A percentile compares a stretch with the other conserved stretches of the same genome.
Evolutionary conservation across 2,329 filamentous ascomycete species (phyloP).

Genomic region (Monosporascus cannonballus): DNA sequence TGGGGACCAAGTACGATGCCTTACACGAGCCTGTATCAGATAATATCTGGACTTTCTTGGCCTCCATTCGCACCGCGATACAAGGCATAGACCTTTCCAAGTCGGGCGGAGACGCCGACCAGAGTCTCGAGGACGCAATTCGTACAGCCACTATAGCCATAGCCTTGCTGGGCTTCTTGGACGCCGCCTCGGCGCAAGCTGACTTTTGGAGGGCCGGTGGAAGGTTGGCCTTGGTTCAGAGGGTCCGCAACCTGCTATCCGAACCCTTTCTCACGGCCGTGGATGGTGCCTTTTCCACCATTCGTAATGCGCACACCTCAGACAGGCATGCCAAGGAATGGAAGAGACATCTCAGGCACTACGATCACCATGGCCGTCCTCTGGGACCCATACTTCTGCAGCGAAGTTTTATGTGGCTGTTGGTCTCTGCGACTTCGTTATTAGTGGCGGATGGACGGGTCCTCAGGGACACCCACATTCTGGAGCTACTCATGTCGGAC

Average conservation of each 20-base stretch:
- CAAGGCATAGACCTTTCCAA: slow-evolving; percentile 47
- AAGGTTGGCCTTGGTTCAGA: slow-evolving; percentile 65
- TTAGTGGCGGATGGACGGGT: slow-evolving; percentile 58
- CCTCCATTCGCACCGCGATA: slow-evolving; percentile 60
- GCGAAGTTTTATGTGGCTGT: slow-evolving; percentile 78
- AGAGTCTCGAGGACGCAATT: slow-evolving; percentile 60
- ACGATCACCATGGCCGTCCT: slow-evolving; percentile 71
- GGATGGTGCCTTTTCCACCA: slow-evolving; percentile 84
- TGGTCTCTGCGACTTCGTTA: slow-evolving; percentile 72
- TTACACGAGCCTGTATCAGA: slow-evolving; percentile 61
- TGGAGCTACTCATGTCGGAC: slow-evolving; percentile 66
- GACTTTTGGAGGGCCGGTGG: slow-evolving; percentile 77
- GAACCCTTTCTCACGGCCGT: slow-evolving; percentile 80
- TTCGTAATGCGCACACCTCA: slow-evolving; percentile 69
- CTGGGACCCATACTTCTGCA: slow-evolving; percentile 89
- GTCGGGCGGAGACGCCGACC: slow-evolving; percentile 49
- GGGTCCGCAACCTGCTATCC: slow-evolving; percentile 67
- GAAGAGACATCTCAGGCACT: slow-evolving; percentile 80
- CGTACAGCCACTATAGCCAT: slow-evolving; percentile 71
- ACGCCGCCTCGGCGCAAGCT: slow-evolving; percentile 71
- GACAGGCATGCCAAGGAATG: slow-evolving; percentile 71
- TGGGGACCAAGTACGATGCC: slow-evolving; percentile 67
- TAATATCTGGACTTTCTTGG: slow-evolving; percentile 66
- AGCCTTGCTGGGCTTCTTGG: slow-evolving; percentile 84
- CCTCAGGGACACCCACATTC: slow-evolving; percentile 56